Evolutionary conservation across 805 yeast species (phyloP).

Genomic region (Wickerhamomyces alni): DNA sequence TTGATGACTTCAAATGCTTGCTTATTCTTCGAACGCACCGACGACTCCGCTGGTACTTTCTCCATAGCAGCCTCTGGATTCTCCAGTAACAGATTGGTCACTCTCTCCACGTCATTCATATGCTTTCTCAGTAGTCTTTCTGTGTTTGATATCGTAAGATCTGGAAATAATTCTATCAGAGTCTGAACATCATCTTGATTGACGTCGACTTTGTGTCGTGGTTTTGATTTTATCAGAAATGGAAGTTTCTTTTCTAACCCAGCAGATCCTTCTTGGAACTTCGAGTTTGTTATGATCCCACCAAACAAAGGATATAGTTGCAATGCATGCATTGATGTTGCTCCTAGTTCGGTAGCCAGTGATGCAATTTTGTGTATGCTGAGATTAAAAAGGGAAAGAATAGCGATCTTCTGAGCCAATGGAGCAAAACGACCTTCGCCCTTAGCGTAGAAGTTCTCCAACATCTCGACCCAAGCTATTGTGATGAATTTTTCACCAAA

Average conservation of each 20-base stretch:
- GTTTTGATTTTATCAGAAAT: constrained; percentile 28
- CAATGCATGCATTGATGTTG: constrained; percentile 37
- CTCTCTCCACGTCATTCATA: constrained; percentile 46
- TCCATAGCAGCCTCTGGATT: constrained; percentile 39
- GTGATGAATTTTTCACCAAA: constrained; percentile 54
- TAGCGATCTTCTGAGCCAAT: constrained; percentile 40
- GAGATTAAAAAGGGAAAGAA: constrained; percentile 38
- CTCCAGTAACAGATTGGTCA: constrained; percentile 58
- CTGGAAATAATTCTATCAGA: constrained; percentile 61
- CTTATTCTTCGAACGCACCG: not conserved
- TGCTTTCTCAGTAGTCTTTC: constrained; percentile 41
- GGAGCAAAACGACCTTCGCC: constrained; percentile 49
- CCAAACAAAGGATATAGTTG: constrained; percentile 48
- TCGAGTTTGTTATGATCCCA: constrained; percentile 43
- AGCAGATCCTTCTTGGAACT: constrained; percentile 42
- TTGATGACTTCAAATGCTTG: constrained; percentile 28
- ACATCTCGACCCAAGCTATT: constrained; percentile 48
- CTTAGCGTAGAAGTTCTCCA: constrained; percentile 53
- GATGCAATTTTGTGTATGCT: constrained; percentile 22
- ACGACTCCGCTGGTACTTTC: constrained; percentile 2
- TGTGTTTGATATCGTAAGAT: constrained; percentile 41
- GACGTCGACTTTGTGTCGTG: constrained; percentile 4
- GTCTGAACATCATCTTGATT: constrained; percentile 33
- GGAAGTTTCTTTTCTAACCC: constrained; percentile 46
- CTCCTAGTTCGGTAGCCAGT: constrained; percentile 38